Percentiles rank a stretch among this genome's conserved stretches.
Conservation (phyloP, 2,329 filamentous ascomycete genomes). For the Botrytis paeoniae region DNA sequence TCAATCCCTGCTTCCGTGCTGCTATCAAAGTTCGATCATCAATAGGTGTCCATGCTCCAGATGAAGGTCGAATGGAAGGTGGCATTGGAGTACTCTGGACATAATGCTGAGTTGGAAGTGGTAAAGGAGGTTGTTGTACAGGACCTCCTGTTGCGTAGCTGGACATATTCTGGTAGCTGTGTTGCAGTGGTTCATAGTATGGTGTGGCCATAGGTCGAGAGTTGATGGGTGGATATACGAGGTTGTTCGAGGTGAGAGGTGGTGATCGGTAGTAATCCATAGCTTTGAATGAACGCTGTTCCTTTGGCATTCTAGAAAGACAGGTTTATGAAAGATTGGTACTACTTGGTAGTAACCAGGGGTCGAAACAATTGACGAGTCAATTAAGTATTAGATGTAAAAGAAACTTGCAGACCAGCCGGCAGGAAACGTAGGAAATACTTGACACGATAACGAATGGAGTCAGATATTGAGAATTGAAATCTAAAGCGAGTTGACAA, state of each 20-base stretch:
- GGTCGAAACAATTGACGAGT: conserved; percentile 11
- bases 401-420: conserved; percentile 14
- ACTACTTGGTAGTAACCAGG: background rate
- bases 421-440: conserved; percentile 10
- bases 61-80: conserved; percentile 48
- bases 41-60: conserved; percentile 67
- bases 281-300: background rate
- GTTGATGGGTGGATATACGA: conserved; percentile 14
- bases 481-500: conserved; percentile 15
- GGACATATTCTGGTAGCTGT: conserved; percentile 16
- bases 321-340: background rate
- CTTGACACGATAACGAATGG: conserved; percentile 19
- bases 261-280: conserved; percentile 22
- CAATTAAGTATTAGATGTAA: conserved; percentile 11
- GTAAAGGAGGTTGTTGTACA: conserved; percentile 22
- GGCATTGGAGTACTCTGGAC: conserved; percentile 12
- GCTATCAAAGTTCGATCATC: conserved; percentile 73
- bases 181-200: conserved; percentile 20
- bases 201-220: background rate
- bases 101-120: conserved; percentile 19
- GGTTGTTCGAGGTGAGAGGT: conserved; percentile 13
- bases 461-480: conserved; percentile 10
- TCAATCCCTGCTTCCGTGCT: conserved; percentile 71
- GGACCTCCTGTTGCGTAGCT: conserved; percentile 23
- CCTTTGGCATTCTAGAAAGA: conserved; percentile 18